phyloP scores from a whole-genome alignment of 768 basidiomycete genomes.

The Tulasnella sp. region DNA sequence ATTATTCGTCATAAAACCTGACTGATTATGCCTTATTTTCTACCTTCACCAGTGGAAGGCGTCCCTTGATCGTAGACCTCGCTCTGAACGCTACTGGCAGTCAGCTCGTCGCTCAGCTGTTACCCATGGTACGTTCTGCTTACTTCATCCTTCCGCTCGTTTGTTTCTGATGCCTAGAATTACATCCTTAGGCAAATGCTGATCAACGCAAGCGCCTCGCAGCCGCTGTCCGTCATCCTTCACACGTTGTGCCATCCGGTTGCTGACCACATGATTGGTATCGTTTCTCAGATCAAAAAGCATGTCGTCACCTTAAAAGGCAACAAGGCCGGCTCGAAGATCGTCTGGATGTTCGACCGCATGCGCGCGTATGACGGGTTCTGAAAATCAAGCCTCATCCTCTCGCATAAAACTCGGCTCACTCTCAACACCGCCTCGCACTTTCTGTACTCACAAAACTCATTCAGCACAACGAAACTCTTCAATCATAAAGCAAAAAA shows the following conservation, averaged over 20 bases:
- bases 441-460: too few species aligned
- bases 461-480: too few species aligned
- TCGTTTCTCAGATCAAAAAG: constrained; percentile 46
- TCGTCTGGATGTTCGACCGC: constrained; percentile 67
- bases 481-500: too few species aligned
- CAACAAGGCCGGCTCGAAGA: constrained; percentile 83
- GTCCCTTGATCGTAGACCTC: constrained; percentile 78
- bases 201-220: constrained; percentile 73
- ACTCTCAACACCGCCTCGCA: too few species aligned
- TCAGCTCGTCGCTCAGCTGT: constrained; percentile 70
- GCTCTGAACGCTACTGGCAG: constrained; percentile 76
- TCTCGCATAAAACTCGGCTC: too few species aligned
- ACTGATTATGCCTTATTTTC: not conserved
- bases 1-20: not conserved
- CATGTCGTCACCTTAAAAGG: constrained; percentile 85
- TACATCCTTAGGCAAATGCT: constrained; percentile 71
- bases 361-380: not conserved
- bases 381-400: too few species aligned
- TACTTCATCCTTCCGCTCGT: constrained; percentile 13
- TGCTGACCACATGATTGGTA: too few species aligned
- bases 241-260: too few species aligned
- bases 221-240: constrained; percentile 46
- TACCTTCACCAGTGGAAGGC: constrained; percentile 40
- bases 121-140: constrained; percentile 49
- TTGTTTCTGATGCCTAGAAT: too few species aligned